Percentiles rank a stretch among this genome's conserved stretches.
Conservation (phyloP, 2,329 filamentous ascomycete genomes). For the Neofusicoccum sp. region DNA sequence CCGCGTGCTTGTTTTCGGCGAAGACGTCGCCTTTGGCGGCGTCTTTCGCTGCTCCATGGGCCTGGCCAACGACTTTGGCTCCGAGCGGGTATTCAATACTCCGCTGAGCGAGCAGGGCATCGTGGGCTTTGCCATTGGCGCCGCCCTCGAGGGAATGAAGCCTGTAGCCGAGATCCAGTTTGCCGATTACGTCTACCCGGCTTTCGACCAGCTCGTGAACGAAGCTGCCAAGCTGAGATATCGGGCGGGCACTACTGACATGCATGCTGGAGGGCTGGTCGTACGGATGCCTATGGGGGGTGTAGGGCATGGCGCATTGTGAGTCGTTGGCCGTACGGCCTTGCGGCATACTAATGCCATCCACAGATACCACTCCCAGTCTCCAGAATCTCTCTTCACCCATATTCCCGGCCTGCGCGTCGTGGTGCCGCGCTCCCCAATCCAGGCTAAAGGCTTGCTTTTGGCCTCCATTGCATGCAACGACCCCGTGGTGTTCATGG, state of each 20-base stretch:
- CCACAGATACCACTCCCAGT: slow-evolving; percentile 77
- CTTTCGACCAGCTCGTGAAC: slow-evolving; percentile 92
- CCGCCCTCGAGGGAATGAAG: slow-evolving; percentile 87
- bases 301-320: slow-evolving; percentile 84
- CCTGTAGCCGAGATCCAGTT: slow-evolving; percentile 96
- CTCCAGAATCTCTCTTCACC: slow-evolving; percentile 83
- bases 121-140: slow-evolving; percentile 88
- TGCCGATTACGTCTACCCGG: slow-evolving; percentile 90
- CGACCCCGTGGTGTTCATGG: slow-evolving; percentile 90
- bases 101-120: slow-evolving; percentile 94
- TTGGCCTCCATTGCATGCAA: slow-evolving; percentile 74
- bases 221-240: slow-evolving; percentile 89
- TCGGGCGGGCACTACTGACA: slow-evolving; percentile 61
- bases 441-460: slow-evolving; percentile 86
- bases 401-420: slow-evolving; percentile 86
- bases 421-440: slow-evolving; percentile 80
- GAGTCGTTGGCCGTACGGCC: slow-evolving; percentile 28
- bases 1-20: slow-evolving; percentile 87
- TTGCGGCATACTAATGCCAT: background rate
- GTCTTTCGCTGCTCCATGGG: slow-evolving; percentile 96
- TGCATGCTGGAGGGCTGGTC: slow-evolving; percentile 72
- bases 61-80: slow-evolving; percentile 82
- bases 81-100: slow-evolving; percentile 92
- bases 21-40: slow-evolving; percentile 95
- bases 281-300: slow-evolving; percentile 89